Evolutionary conservation across 192 early-diverging fungal genomes (phyloP), one percentile per base, ranked within the genome.

Genomic region (Haplosporangium gracile): DNA sequence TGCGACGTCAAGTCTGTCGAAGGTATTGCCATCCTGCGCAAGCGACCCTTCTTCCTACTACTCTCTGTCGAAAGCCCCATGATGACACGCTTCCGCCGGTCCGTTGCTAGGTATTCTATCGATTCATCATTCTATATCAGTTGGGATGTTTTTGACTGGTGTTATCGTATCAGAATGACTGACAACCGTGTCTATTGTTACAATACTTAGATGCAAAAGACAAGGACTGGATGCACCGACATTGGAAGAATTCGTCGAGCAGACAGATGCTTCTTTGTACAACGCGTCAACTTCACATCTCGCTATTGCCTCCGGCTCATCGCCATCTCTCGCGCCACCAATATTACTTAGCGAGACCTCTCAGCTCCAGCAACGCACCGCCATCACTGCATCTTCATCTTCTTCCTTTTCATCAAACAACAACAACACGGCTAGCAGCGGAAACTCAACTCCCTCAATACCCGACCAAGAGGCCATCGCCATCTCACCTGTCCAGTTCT

Each of bases 41-140:
- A 95, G 77, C 89, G 96, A 2, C 96, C 96, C 0, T 96, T 98
- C 89, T 93, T 97, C 43, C 88, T 98, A 11, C 82, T 98, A 13
- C 91, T 98, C 1, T 92, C 94, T n/a, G 90, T 99, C 8, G 95
- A 98, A 70, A 95, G 96, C n/a, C 95, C 96, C 0, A 82, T 93
- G 36, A 87, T 85, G 38, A 83, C 94, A 29, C 94, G 97, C 42
- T 96, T 94, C 85, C 82, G 81, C 71, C 91, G 96, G 34, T 91
- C 88, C 72, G 68, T 89, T 5, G 29, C 74, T 36, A 88, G 89
- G 91, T 90, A 88, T 36, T 18, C 3, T 32, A 5, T 40, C 1
- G 26, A 60, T 51, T 49, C 24, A 34, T 74, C 11, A 29, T 45
- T 26, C n/a, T 26, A 26, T 71, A 53, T 34, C 26, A 72, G 51